Base-by-base conservation (phyloP, 257 asterid species). In the Solanum rostratum region DNA sequence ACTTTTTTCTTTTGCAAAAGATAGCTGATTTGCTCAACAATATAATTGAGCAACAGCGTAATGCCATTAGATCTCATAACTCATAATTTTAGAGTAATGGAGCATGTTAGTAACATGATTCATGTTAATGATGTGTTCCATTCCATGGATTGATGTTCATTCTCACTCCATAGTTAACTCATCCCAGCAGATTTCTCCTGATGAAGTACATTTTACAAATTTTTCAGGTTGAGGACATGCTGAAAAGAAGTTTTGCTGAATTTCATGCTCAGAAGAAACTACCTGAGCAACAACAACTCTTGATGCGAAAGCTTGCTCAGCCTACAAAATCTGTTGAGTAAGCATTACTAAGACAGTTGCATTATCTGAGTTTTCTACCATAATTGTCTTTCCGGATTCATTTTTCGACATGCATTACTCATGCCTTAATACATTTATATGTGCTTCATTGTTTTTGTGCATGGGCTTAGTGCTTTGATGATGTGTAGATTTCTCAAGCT, bases 181-280 rank as follows among this genome's bases (percentile, higher is more conserved):
- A 78, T 78, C 45, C 63, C 27, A 37, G 6, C 46, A 78, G 63
- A 27, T 49, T 78, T 78, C 63, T 78, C 63, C 45, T 27, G 62
- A 52, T 78, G 82, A 78, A 49, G 46, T 49, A 78, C 63, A 50
- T 20, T 49, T 78, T 10, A 78, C 11, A 78, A 50, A 30, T 27
- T 83, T 82, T 90, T 84, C 93, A 96, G 99, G 97, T 96, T 89
- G 99, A 96, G 90, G 99, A 96, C 89, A 96, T 96, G 99, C 93
- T 96, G 87, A 96, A 96, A 90, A 90, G 98, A 91, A 96, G 99
- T 91, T 95, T 96, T 85, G 99, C 99, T 46, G 99, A 96, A 92
- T 96, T 96, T 91, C 99, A 96, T 85, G 93, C 99, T 66, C 99
- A 96, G 92, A 93, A 91, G 90, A 96, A 96, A 88, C 97, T 96